Base-by-base conservation (phyloP, 1,284 basidiomycete species). In the Apiotrichum brassicae region DNA sequence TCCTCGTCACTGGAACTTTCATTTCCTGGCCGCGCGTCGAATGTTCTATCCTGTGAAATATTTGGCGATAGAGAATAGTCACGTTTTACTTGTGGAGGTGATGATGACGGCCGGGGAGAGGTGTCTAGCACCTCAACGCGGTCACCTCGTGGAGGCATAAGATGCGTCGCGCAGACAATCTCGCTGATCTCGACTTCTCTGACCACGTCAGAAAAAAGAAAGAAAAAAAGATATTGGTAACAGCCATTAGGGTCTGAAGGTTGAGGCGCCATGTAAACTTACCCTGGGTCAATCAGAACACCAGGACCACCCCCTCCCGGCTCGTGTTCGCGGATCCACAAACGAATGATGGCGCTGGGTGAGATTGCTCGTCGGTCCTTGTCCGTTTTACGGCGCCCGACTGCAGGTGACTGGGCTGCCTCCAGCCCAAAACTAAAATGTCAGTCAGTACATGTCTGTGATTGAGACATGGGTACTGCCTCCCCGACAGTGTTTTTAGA, bases 331-430 rank as follows among this genome's bases (percentile, higher is more conserved):
- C 38, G 32, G 20, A 62, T 53, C 46, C 50, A 53, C 1, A 66
- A 30, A 11, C 64, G 57, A 7, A 62, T 30, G 6, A 67, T 64
- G 1, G 65, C 63, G 7, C 53, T 60, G 14, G 63, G 47, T 4
- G 28, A 8, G 28, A 30, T 30, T 30, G 28, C 8, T 30, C 28
- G 8, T 14, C 64, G 46, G 37, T 66, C 64, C 48, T 65, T 65
- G 20, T 66, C 64, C 0, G 61, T 64, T 40, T 63, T 64, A 12
- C 63, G 50, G 13, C 63, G 46, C 1, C 64, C 64, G 30, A 57
- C 53, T 24, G 63, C 51, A 3, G 64, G 64, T 46, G 62, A 47
- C 35, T 66, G 64, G 8, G 54, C 63, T 14, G 63, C 51, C 19
- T 54, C 48, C 9, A 66, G 40, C 16, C 43, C 50, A 36, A 62